These are phyloP conservation scores for Urtica urens DNA, from an alignment of 306 rosid genomes.

Conservation along the genomic window DNA sequence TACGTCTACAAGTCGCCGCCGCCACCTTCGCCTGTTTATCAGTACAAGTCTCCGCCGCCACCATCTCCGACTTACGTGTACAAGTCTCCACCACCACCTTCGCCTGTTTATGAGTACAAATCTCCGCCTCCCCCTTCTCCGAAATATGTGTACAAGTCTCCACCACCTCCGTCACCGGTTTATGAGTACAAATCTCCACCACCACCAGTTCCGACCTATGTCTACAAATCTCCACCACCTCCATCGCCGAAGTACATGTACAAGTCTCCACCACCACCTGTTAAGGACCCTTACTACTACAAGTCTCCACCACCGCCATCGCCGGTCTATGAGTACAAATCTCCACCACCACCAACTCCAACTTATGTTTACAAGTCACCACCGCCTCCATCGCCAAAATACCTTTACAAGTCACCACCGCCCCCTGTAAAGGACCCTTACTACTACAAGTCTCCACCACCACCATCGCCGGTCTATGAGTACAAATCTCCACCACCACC, in stretches of 20 bases:
- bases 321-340: constrained; percentile 1
- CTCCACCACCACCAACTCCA: constrained; percentile 17
- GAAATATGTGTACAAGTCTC: constrained; percentile 6
- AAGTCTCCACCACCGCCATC: constrained; percentile 13
- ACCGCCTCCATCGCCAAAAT: constrained; percentile 18
- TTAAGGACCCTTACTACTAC: constrained; percentile 7
- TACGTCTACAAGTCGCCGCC: constrained; percentile 43
- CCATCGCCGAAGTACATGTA: constrained; percentile 37
- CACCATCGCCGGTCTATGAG: no score
- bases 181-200: constrained; percentile 28
- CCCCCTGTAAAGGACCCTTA: constrained; percentile 17
- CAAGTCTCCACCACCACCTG: constrained; percentile 28
- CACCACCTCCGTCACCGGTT: constrained; percentile 11
- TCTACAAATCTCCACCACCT: constrained; percentile 38
- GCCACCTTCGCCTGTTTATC: constrained; percentile 24
- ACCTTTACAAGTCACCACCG: constrained; percentile 30
- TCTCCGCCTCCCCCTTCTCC: constrained; percentile 13
- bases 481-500: no score
- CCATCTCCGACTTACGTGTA: constrained; percentile 17
- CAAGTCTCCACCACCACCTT: constrained; percentile 34
- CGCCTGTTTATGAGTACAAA: background rate
- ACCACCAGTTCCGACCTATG: constrained; percentile 12
- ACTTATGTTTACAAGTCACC: constrained; percentile 4
- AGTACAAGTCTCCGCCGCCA: constrained; percentile 46
- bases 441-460: no score